phyloP scores from a whole-genome alignment of 306 rosid species.

The Psophocarpus tetragonolobus region DNA sequence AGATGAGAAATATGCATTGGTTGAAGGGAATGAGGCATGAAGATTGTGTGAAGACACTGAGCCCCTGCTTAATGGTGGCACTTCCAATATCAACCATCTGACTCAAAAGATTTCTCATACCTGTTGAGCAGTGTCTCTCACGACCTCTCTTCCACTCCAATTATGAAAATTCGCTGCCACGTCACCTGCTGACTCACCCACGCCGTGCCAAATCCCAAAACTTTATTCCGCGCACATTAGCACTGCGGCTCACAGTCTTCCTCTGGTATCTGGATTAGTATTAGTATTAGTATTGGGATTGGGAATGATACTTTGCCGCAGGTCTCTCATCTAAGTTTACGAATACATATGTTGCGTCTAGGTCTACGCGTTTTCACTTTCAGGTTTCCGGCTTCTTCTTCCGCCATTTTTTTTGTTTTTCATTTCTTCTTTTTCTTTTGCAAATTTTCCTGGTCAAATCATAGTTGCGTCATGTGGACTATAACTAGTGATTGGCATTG shows the following conservation, averaged over 20 bases:
- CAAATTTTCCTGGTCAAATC: background rate
- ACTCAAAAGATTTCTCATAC: slow-evolving; percentile 13
- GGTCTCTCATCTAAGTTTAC: slow-evolving; percentile 44
- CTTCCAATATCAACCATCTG: slow-evolving; percentile 6
- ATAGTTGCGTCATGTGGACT: background rate
- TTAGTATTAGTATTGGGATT: too few relatives aligned
- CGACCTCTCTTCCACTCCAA: too few relatives aligned
- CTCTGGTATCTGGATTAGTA: too few relatives aligned
- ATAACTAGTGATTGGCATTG: background rate
- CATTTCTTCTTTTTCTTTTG: background rate
- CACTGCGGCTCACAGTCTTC: too few relatives aligned
- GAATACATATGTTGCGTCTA: slow-evolving; percentile 32
- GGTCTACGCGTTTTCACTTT: slow-evolving; percentile 34
- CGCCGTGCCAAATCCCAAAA: background rate
- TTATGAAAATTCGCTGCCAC: background rate
- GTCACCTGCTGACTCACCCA: slow-evolving; percentile 1
- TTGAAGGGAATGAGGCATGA: too few relatives aligned
- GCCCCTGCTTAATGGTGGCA: slow-evolving; percentile 17
- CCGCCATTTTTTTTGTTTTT: background rate
- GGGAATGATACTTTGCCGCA: slow-evolving; percentile 37
- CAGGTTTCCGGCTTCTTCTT: slow-evolving; percentile 45
- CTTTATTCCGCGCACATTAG: background rate
- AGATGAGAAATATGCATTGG: too few relatives aligned
- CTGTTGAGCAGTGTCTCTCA: slow-evolving; percentile 5
- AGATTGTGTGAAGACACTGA: background rate